Evolutionary conservation across 176 grass and related monocot species (phyloP).

Genomic region (Pontederia paniculata): DNA sequence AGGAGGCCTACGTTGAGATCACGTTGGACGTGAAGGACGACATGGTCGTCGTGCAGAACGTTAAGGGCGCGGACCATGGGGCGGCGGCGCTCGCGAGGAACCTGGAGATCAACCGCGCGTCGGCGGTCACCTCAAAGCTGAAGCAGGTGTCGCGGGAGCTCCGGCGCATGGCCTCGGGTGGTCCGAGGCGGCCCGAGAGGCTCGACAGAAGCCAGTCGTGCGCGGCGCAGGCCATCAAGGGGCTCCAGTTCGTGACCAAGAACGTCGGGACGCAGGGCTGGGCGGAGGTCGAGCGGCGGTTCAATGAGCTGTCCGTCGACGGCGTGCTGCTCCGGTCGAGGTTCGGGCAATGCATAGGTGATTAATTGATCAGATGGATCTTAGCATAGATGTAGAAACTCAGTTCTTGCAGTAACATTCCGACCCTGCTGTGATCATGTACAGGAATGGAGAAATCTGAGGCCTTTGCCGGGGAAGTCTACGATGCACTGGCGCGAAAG

Average conservation of each 20-base stretch:
- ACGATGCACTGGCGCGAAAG: conserved; percentile 67
- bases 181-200: too few relatives aligned
- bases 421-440: background rate
- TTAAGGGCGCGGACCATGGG: conserved; percentile 41
- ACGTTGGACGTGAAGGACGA: conserved; percentile 82
- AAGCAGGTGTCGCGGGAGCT: conserved; percentile 85
- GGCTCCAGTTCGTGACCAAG: conserved; percentile 73
- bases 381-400: too few relatives aligned
- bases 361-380: background rate
- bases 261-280: conserved; percentile 45
- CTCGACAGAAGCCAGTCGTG: conserved; percentile 45
- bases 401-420: background rate
- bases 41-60: conserved; percentile 69
- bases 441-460: conserved; percentile 82
- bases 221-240: conserved; percentile 48
- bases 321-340: conserved; percentile 50
- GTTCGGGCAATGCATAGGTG: conserved; percentile 90
- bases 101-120: conserved; percentile 1
- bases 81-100: conserved; percentile 11
- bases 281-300: conserved; percentile 74
- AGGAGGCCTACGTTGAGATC: conserved; percentile 79
- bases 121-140: background rate
- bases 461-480: conserved; percentile 82
- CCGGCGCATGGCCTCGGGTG: conserved; percentile 43
- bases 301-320: conserved; percentile 50